These are phyloP conservation scores for Myxozyma geophila DNA, from an alignment of 805 yeast species.

Conservation along the genomic window DNA sequence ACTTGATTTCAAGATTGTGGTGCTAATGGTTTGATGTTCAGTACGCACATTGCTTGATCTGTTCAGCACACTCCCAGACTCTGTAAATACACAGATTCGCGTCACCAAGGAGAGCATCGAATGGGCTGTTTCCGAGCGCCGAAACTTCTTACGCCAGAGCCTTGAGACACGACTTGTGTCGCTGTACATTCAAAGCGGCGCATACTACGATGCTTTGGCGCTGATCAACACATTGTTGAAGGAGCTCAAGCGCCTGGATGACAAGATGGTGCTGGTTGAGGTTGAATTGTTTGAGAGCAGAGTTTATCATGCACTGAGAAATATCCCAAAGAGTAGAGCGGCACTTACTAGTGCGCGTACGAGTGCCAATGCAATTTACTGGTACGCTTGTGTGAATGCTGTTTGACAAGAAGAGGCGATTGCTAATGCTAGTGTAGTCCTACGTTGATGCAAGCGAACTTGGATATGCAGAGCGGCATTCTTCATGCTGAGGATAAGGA, in stretches of 20 bases:
- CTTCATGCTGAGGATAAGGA: constrained; percentile 96
- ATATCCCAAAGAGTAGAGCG: constrained; percentile 88
- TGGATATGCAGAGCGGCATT: constrained; percentile 93
- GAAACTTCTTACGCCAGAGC: constrained; percentile 86
- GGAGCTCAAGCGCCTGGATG: constrained; percentile 93
- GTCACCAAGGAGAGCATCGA: constrained; percentile 79
- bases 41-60: constrained; percentile 77
- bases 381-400: constrained; percentile 44
- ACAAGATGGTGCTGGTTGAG: constrained; percentile 91
- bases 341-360: constrained; percentile 94
- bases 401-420: too few relatives aligned
- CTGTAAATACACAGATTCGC: constrained; percentile 69
- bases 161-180: constrained; percentile 82
- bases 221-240: constrained; percentile 72
- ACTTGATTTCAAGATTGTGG: background rate
- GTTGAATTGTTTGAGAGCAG: constrained; percentile 90
- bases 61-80: constrained; percentile 65
- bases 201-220: constrained; percentile 69
- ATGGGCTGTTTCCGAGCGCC: constrained; percentile 83
- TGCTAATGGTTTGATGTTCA: background rate
- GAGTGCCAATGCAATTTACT: constrained; percentile 94
- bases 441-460: constrained; percentile 88
- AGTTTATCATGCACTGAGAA: constrained; percentile 88
- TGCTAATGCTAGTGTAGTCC: constrained; percentile 49
- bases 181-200: constrained; percentile 66